Conservation (phyloP, 257 asterid genomes). For the Misopates orontium region DNA sequence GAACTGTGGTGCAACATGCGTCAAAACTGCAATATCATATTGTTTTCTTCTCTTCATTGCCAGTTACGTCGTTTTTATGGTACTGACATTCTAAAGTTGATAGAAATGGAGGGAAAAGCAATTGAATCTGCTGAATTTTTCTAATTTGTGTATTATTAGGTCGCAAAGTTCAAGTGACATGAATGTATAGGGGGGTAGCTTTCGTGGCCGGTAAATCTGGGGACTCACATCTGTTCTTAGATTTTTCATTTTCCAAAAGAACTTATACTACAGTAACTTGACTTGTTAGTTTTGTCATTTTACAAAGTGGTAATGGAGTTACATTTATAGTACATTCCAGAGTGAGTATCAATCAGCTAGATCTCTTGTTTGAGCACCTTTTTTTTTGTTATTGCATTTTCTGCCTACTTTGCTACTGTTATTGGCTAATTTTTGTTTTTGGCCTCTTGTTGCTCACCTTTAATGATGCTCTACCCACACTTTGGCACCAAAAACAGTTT, state of each 20-base stretch:
- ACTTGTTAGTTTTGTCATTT: constrained; percentile 6
- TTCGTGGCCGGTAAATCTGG: not conserved
- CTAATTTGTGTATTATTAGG: not conserved
- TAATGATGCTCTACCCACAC: not conserved
- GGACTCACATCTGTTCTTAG: not conserved
- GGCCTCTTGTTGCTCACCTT: not conserved
- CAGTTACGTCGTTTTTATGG: too few species aligned
- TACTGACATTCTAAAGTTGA: too few species aligned
- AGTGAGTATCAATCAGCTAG: constrained; percentile 3
- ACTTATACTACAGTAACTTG: not conserved
- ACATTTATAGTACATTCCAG: not conserved
- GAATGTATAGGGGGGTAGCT: not conserved
- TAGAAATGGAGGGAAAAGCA: too few species aligned
- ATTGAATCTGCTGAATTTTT: too few species aligned
- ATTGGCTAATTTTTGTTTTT: not conserved
- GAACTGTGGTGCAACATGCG: too few species aligned
- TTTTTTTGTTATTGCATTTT: not conserved
- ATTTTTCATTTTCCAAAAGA: not conserved
- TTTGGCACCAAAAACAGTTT: constrained; percentile 2
- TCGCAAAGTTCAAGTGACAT: not conserved
- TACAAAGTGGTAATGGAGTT: not conserved
- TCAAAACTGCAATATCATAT: too few species aligned
- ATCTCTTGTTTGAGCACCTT: not conserved
- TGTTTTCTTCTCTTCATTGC: too few species aligned
- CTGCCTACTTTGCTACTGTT: not conserved